Base-by-base conservation (phyloP, 1,284 basidiomycete genomes). In the Puccinia polysora region DNA sequence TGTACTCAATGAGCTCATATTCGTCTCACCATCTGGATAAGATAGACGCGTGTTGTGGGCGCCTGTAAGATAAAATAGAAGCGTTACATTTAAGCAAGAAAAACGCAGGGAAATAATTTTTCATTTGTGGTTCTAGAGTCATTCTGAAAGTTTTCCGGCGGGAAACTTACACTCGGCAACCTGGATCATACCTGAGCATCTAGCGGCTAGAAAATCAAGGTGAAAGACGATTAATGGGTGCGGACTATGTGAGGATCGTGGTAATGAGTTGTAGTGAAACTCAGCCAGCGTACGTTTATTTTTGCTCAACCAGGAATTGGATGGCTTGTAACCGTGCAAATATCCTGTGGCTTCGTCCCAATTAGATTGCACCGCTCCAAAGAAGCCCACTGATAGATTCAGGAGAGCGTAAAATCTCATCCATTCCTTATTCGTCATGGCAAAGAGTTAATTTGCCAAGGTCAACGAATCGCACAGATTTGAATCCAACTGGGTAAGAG, bases 321-420 rank as follows among this genome's bases (percentile, higher is more conserved):
- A 49, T 15, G 47, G 45, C 28, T 64, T 64, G 30, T 64, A 64
- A 34, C 50, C 62, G 30, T 64, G 62, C 15, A 64, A 30, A 50
- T 49, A 64, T 20, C 45, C 45, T 15, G 62, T 64, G 12, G 62
- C 62, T 49, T 64, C 62, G 32, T 64, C 62, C 62, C 62, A 64
- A 50, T 64, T 64, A 45, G 62, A n/a, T 28, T 28, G 23, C 20
- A 28, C 52, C 14, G 5, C 30, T 53, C 30, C 20, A 7, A 53
- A 50, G 23, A 14, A 14, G 49, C 7, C 10, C 49, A 50, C 40
- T 8, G 18, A 18, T 43, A 43, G 40, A 18, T 43, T 43, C 40
- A 43, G 18, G 40, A 43, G 8, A 8, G 8, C 18, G 40, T 8
- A 8, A 43, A 43, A 43, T 8, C 40, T 43, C 40, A n/a, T 5